Evolutionary conservation across 2,329 filamentous ascomycete genomes (phyloP), one percentile per base, ranked within the genome.

Genomic region (Ophiostoma novo-ulmi): DNA sequence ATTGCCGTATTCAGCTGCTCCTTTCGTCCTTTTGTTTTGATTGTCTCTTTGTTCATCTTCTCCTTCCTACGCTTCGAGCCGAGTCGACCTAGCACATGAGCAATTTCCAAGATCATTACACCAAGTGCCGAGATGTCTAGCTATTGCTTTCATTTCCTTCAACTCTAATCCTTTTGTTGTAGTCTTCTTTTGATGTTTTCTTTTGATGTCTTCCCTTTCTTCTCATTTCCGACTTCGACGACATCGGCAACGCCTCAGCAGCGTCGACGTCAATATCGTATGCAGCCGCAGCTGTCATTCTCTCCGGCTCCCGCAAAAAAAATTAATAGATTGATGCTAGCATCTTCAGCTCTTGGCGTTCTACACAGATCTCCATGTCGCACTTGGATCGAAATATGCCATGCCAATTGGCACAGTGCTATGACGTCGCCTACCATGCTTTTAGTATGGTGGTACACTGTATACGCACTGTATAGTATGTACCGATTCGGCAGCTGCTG

Each of bases 351-450:
- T 14, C 44, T 48, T 48, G 44, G 44, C 44, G 44, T 20, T 48
- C 44, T 20, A 48, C 22, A 58, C 52, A 58, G 22, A 58, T 58
- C 52, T 58, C 52, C 52, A 58, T 26, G 52, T 58, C 52, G 52
- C 52, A 26, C n/a, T 58, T 26, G n/a, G 52, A 58, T 58, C 52
- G 52, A 26, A 26, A 14, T 26, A 58, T 26, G 52, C 52, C 7
- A 55, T 55, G 48, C n/a, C 20, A n/a, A 65, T 39, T 38, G 35
- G 35, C 63, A 65, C 63, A 65, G 63, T 65, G 63, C 63, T 38
- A 65, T 65, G 63, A 65, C 63, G 63, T 65, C 63, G 63, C 5
- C 14, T 17, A 22, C n/a, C 14, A 14, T 35, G 20, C 11, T 63
- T 35, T 48, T 48, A 31, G 17, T 13, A 35, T 17, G 11, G 4